Percentiles rank a stretch among this genome's conserved stretches.
phyloP scores from a whole-genome alignment of 78 protist species.

The Dictyostelium intermedium region DNA sequence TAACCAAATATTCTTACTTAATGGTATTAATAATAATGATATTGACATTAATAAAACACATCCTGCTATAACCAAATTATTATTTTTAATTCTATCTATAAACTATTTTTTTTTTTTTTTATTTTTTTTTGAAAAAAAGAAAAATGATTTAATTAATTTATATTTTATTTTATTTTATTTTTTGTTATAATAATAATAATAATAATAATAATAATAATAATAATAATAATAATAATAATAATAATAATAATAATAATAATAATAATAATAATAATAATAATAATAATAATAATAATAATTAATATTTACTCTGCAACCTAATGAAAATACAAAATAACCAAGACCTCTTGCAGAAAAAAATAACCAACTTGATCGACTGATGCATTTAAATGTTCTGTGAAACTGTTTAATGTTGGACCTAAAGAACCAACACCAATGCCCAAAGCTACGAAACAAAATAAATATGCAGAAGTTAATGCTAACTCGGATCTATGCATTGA shows the following conservation, averaged over 20 bases:
- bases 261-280: too few species aligned
- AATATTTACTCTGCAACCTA: slow-evolving; percentile 30
- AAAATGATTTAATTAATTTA: neutral
- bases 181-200: too few species aligned
- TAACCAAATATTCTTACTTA: slow-evolving; percentile 3
- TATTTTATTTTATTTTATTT: too few species aligned
- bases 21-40: slow-evolving; percentile 40
- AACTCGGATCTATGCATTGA: slow-evolving; percentile 22
- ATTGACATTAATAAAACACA: slow-evolving; percentile 18
- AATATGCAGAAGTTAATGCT: slow-evolving; percentile 13
- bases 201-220: too few species aligned
- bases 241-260: too few species aligned
- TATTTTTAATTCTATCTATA: slow-evolving; percentile 36
- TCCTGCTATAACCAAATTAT: slow-evolving; percentile 15
- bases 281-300: too few species aligned
- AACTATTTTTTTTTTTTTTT: neutral
- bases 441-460: slow-evolving; percentile 37
- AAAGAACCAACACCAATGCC: slow-evolving; percentile 65
- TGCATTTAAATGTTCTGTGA: slow-evolving; percentile 5
- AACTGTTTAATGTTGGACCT: slow-evolving; percentile 42
- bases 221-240: too few species aligned
- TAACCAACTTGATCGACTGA: slow-evolving; percentile 48
- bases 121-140: neutral
- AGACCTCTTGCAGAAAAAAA: slow-evolving; percentile 59
- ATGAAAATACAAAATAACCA: slow-evolving; percentile 57